Conservation (phyloP, 208 protist genomes). For the Acanthamoeba healyi region DNA sequence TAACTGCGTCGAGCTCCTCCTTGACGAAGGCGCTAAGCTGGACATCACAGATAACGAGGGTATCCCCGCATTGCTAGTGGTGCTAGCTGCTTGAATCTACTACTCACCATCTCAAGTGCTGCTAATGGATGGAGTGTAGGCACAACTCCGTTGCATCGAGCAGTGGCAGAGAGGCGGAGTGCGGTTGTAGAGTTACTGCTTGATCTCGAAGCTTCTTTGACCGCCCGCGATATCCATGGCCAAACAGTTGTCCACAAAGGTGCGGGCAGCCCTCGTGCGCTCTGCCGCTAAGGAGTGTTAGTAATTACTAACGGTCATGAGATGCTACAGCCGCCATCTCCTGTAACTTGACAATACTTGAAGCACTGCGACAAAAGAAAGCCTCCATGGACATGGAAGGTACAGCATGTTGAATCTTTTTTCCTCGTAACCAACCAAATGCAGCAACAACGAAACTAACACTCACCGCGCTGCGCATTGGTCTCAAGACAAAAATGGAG, state of each 20-base stretch:
- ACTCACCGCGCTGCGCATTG: not conserved
- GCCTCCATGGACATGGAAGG: not conserved
- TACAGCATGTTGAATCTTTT: not conserved
- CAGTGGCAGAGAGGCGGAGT: not conserved
- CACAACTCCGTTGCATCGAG: not conserved
- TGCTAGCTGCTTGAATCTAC: no score
- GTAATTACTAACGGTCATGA: no score
- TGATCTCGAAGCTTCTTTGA: not conserved
- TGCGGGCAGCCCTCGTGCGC: no score
- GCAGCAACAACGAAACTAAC: no score
- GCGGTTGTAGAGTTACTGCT: not conserved
- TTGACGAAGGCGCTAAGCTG: not conserved
- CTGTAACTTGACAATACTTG: not conserved
- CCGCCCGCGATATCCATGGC: not conserved
- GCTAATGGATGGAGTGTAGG: no score
- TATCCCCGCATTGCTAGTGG: not conserved
- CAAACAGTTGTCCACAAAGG: conserved; percentile 1
- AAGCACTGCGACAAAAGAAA: not conserved
- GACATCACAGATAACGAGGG: conserved; percentile 32
- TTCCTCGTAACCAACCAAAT: no score
- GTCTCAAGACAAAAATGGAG: not conserved
- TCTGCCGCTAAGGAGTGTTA: no score
- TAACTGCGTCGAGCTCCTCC: not conserved
- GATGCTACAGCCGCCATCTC: not conserved
- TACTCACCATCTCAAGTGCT: no score